Conservation (phyloP, 2,329 filamentous ascomycete genomes). For the Penicillium sp. region DNA sequence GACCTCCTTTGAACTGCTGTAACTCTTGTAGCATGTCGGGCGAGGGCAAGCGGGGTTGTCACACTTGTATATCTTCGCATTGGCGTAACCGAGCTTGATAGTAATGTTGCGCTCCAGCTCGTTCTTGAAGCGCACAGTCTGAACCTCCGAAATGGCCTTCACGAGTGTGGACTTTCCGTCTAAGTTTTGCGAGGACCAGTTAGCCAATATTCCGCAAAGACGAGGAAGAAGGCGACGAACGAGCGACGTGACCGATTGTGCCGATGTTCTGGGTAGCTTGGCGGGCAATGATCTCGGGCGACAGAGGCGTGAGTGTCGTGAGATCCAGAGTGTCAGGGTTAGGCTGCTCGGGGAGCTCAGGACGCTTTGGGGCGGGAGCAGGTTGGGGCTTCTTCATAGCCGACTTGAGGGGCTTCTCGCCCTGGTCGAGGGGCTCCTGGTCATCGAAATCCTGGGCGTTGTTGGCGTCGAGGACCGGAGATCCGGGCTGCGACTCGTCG, state of each 20-base stretch:
- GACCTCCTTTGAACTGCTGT: constrained; percentile 98
- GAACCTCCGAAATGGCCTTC: constrained; percentile 97
- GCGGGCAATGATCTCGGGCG: constrained; percentile 92
- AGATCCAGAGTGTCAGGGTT: constrained; percentile 86
- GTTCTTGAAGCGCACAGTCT: constrained; percentile 99
- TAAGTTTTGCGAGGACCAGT: neutral
- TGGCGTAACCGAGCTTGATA: constrained; percentile 99
- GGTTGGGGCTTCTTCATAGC: constrained; percentile 73
- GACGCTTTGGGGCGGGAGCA: constrained; percentile 53
- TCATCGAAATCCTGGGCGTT: constrained; percentile 66
- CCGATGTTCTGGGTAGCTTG: constrained; percentile 98
- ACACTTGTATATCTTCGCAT: constrained; percentile 99
- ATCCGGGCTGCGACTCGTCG: constrained; percentile 52
- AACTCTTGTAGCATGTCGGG: constrained; percentile 92
- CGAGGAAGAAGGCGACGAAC: neutral
- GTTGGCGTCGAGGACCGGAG: constrained; percentile 46
- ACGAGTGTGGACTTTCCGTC: constrained; percentile 94
- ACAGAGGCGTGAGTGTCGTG: constrained; percentile 71
- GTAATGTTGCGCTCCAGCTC: constrained; percentile 98
- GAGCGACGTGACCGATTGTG: constrained; percentile 92
- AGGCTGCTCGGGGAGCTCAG: constrained; percentile 79
- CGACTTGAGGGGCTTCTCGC: constrained; percentile 69
- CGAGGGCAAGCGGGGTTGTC: constrained; percentile 86
- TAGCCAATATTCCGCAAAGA: neutral
- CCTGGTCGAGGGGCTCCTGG: constrained; percentile 58